Evolutionary conservation across 139 green algal species (phyloP).

Genomic region (Ettlia oleoabundans): DNA sequence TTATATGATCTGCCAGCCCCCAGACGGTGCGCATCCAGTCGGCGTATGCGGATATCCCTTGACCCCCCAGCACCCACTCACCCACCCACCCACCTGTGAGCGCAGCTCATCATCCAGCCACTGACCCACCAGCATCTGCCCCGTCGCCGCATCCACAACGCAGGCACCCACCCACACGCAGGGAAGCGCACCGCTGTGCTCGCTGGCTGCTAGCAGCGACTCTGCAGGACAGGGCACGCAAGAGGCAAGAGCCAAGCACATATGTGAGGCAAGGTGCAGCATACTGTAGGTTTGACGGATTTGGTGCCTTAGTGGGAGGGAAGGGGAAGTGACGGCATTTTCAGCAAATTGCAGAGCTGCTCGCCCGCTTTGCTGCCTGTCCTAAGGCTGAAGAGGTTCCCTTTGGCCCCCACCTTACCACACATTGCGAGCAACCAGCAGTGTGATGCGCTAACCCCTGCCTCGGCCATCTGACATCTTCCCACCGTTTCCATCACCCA

Average conservation of each 20-base stretch:
- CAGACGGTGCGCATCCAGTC: neutral
- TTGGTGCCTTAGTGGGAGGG: neutral
- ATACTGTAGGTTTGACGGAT: neutral
- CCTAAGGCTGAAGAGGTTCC: too few relatives aligned
- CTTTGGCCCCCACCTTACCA: too few relatives aligned
- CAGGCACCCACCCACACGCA: slow-evolving; percentile 65
- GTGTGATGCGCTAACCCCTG: too few relatives aligned
- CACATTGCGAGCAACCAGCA: too few relatives aligned
- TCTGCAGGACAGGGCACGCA: neutral
- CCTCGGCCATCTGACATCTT: too few relatives aligned
- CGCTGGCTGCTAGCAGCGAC: slow-evolving; percentile 4
- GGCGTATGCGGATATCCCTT: neutral
- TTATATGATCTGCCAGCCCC: too few relatives aligned
- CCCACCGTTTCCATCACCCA: too few relatives aligned
- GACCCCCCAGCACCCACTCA: neutral
- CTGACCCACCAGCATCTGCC: slow-evolving; percentile 72
- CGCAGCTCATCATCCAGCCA: slow-evolving; percentile 80
- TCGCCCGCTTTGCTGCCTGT: too few relatives aligned
- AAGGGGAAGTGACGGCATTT: too few relatives aligned
- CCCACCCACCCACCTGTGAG: slow-evolving; percentile 61
- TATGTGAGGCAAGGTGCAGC: neutral
- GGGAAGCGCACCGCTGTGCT: slow-evolving; percentile 6
- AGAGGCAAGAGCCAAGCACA: too few relatives aligned
- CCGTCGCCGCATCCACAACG: slow-evolving; percentile 79
- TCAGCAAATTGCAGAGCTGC: too few relatives aligned